Base-by-base conservation (phyloP, 2,329 filamentous ascomycete genomes). In the Fusarium oxysporum region DNA sequence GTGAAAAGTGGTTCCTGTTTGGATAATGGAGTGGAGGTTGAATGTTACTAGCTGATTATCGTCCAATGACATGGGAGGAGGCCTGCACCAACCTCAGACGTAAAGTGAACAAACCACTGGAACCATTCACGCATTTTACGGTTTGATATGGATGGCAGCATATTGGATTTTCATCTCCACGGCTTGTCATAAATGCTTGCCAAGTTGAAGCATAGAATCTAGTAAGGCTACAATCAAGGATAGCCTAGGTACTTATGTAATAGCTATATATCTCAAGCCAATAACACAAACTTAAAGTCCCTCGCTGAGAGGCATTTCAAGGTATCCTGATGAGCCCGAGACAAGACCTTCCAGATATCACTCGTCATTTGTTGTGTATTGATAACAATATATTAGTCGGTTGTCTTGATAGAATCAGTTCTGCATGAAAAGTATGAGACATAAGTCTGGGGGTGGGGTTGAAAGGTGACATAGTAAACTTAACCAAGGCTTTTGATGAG, bases 1-100 rank as follows among this genome's bases (percentile, higher is more conserved):
- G 54, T 37, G 57, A 71, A 67, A 67, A 71, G 68, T 71, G 68
- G 68, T 30, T 62, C 55, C 50, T 65, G 23, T 45, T 40, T 54
- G 54, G 50, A 62, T 48, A 61, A 59, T 48, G 68, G 66, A 60
- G 74, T 21, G 32, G 48, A 51, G 47, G 48, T 56, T 43, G n/a
- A 44, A 38, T 50, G 21, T 35, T 51, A 58, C 59, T 65, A 69
- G 66, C 59, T 41, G 19, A 28, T 13, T 48, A 54, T 43, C 8
- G 21, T 28, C 66, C 65, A 69, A 69, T 69, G 16, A 43, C 8
- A 53, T 30, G 16, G 21, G 32, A 51, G 54, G 47, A 35, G n/a
- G 41, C 47, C 37, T 43, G 44, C n/a, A 12, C 25, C 41, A 37
- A 40, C 45, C 40, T 55, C 13, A 33, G 35, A 41, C 33, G 63